Base-by-base conservation (phyloP, 352 stramenopile genomes). In the Phytophthora europaea region DNA sequence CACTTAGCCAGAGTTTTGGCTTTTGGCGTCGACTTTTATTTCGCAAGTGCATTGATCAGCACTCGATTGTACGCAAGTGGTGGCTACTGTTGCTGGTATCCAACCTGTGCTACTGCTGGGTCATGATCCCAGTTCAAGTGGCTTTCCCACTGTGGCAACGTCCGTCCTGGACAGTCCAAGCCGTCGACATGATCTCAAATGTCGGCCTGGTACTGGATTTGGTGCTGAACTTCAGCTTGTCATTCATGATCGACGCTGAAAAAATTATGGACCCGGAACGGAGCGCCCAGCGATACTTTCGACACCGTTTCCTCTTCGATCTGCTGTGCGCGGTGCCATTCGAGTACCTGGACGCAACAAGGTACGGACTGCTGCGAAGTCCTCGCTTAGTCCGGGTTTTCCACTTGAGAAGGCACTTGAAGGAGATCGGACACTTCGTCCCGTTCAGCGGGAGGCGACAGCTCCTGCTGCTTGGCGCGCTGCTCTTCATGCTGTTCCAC, bases 141-240 rank as follows among this genome's bases (percentile, higher is more conserved):
- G 69, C 72, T 16, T 93, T 93, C 34, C 81, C 79, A 2, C 45
- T 88, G 8, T 80, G 76, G 61, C 60, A 81, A 50, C 60, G 61
- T 0, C 70, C 76, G 0, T 70, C 70, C 16, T 82, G 82, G 76
- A 69, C 74, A 18, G 70, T 84, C 33, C 53, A 71, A 34, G n/a
- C 61, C 0, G 0, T 73, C 0, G 87, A 90, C 33, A 57, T 51
- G 3, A 33, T 91, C 15, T 81, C 70, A 1, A 80, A 92, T 59
- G 3, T 70, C 4, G 52, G 75, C 0, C 62, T 93, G 2, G 43
- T 75, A 6, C 60, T 76, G 6, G 84, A 91, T 40, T 61, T 93
- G 5, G 70, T 89, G n/a, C 26, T 90, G 6, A 93, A 91, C 58
- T 80, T 90, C 26, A 88, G 83, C 13, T 66, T 91, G 0, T 88